phyloP scores from a whole-genome alignment of 805 yeast genomes.

The Saturnispora dispora region DNA sequence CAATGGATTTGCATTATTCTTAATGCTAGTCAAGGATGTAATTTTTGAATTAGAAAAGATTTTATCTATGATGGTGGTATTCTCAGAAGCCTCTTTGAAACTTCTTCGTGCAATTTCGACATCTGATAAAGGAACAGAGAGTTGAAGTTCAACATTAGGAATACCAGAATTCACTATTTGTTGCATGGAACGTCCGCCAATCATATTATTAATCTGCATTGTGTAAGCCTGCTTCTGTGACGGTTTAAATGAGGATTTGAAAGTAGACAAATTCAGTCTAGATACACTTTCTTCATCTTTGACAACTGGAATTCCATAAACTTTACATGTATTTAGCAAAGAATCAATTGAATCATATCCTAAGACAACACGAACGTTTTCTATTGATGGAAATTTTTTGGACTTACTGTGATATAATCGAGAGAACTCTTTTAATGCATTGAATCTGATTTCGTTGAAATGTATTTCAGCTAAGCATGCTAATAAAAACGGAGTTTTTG shows the following conservation, averaged over 20 bases:
- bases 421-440: slow-evolving; percentile 59
- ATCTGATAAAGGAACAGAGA: slow-evolving; percentile 10
- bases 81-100: slow-evolving; percentile 13
- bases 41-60: slow-evolving; percentile 4
- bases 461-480: slow-evolving; percentile 72
- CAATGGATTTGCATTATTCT: not conserved
- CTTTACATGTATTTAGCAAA: slow-evolving; percentile 45
- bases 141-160: slow-evolving; percentile 15
- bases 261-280: slow-evolving; percentile 35
- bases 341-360: slow-evolving; percentile 60
- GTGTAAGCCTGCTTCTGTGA: slow-evolving; percentile 40
- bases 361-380: slow-evolving; percentile 39
- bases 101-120: slow-evolving; percentile 20
- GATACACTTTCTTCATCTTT: slow-evolving; percentile 24
- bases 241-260: slow-evolving; percentile 26
- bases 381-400: slow-evolving; percentile 46
- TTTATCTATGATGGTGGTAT: slow-evolving; percentile 8
- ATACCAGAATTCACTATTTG: slow-evolving; percentile 33
- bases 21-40: not conserved
- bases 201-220: slow-evolving; percentile 32
- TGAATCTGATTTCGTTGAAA: slow-evolving; percentile 68
- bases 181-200: slow-evolving; percentile 23
- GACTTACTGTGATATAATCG: slow-evolving; percentile 62
- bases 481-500: slow-evolving; percentile 51
- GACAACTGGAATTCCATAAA: slow-evolving; percentile 48